Evolutionary conservation across 306 rosid species (phyloP).

Genomic region (Biancaea sappan): DNA sequence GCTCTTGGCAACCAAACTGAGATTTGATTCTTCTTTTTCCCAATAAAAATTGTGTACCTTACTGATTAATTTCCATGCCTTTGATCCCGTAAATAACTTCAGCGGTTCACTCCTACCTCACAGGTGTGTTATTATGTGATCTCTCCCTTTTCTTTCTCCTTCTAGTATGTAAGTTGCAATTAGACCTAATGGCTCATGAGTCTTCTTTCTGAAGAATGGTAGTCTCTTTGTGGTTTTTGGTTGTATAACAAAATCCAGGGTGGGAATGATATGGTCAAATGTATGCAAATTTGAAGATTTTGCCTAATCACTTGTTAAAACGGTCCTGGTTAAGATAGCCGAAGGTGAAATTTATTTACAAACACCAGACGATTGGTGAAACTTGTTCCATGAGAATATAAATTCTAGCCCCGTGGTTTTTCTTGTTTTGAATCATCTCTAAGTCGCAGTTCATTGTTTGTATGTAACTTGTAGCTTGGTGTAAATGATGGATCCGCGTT

Average conservation of each 20-base stretch:
- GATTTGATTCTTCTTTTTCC: conserved; percentile 6
- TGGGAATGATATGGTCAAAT: background rate
- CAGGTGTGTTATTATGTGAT: conserved; percentile 38
- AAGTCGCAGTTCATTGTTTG: conserved; percentile 13
- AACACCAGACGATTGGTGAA: background rate
- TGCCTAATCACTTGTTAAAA: background rate
- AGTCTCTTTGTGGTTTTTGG: background rate
- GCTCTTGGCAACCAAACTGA: conserved; percentile 16
- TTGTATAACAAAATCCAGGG: background rate
- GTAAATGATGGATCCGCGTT: conserved; percentile 69
- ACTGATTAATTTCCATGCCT: conserved; percentile 14
- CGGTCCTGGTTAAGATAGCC: background rate
- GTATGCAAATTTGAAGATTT: conserved; percentile 6
- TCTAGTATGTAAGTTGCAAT: conserved; percentile 38
- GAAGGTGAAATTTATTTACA: background rate
- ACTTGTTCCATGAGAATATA: background rate
- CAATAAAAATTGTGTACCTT: conserved; percentile 2
- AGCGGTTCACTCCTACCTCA: conserved; percentile 7
- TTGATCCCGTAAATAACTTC: conserved; percentile 31
- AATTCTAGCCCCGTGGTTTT: background rate
- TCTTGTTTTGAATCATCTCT: conserved; percentile 23
- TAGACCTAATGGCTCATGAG: conserved; percentile 2
- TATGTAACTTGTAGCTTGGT: conserved; percentile 47
- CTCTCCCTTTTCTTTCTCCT: conserved; percentile 21
- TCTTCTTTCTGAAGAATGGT: background rate